Conservation (phyloP, 164 flowering plant genomes). For the Macadamia tetraphylla region DNA sequence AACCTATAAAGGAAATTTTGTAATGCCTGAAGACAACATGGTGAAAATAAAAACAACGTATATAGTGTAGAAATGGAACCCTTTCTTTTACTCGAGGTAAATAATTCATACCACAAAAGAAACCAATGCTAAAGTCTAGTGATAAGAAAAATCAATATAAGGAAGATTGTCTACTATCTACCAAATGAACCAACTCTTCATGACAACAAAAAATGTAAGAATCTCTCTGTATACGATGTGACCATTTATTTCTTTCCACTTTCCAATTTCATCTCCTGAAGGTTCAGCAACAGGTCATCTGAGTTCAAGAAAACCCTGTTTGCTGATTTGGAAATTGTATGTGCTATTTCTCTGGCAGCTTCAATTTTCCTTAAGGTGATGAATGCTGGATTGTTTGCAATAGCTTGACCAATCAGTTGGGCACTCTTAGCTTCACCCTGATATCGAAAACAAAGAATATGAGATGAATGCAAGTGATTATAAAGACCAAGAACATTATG, state of each 20-base stretch:
- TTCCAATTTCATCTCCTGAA: constrained; percentile 34
- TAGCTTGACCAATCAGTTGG: constrained; percentile 55
- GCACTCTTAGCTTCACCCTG: constrained; percentile 74
- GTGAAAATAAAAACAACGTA: no score
- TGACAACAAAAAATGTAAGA: no score
- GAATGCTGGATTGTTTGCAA: constrained; percentile 50
- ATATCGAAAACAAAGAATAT: not conserved
- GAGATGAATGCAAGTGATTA: not conserved
- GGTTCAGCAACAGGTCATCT: constrained; percentile 46
- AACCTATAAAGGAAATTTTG: no score
- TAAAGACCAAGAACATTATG: not conserved
- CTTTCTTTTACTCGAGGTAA: no score
- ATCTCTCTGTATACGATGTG: no score
- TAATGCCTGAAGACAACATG: no score
- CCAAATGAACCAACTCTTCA: no score
- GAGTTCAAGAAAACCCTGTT: constrained; percentile 43
- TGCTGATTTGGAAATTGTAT: constrained; percentile 27
- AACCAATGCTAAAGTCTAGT: no score
- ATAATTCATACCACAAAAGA: no score
- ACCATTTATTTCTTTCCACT: constrained; percentile 7
- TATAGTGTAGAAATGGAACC: no score
- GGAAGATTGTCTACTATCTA: no score
- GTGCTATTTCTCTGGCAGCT: constrained; percentile 51
- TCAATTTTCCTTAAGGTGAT: constrained; percentile 48
- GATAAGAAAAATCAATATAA: no score